Evolutionary conservation across 352 stramenopile species (phyloP).

Genomic region (Pythium brachiatum): DNA sequence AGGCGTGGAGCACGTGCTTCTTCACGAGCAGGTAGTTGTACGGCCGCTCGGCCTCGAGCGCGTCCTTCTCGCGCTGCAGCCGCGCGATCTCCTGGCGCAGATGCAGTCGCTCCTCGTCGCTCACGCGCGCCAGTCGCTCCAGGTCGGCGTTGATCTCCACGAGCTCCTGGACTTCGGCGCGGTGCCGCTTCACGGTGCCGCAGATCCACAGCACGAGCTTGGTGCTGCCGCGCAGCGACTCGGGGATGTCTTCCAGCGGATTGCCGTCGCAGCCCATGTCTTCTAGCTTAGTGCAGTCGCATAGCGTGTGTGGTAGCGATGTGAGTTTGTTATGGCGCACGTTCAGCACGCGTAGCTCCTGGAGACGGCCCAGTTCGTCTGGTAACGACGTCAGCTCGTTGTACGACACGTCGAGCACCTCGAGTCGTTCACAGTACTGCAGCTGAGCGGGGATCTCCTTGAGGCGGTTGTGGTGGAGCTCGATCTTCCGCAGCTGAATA

Average conservation of each 20-base stretch:
- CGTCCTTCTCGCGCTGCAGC: conserved; percentile 59
- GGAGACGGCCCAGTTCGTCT: conserved; percentile 49
- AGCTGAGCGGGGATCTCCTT: conserved; percentile 57
- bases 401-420: conserved; percentile 59
- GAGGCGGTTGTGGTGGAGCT: conserved; percentile 68
- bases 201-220: conserved; percentile 81
- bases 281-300: conserved; percentile 57
- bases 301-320: conserved; percentile 61
- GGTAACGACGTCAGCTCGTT: conserved; percentile 62
- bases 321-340: conserved; percentile 75
- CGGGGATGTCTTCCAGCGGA: conserved; percentile 55
- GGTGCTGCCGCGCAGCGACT: conserved; percentile 65
- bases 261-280: conserved; percentile 62
- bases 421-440: conserved; percentile 69
- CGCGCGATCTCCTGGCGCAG: conserved; percentile 60
- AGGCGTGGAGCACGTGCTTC: conserved; percentile 46
- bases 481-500: conserved; percentile 63
- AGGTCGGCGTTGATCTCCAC: conserved; percentile 74
- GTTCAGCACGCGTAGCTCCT: conserved; percentile 57
- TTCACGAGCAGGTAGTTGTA: conserved; percentile 75
- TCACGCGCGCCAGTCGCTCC: conserved; percentile 64
- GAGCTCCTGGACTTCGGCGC: conserved; percentile 58
- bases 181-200: conserved; percentile 68
- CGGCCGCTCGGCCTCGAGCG: conserved; percentile 56
- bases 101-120: conserved; percentile 70